A percentile compares a stretch with the other conserved stretches of the same genome.
phyloP scores from a whole-genome alignment of 2,329 filamentous ascomycete species.

The Colletotrichum cereale region DNA sequence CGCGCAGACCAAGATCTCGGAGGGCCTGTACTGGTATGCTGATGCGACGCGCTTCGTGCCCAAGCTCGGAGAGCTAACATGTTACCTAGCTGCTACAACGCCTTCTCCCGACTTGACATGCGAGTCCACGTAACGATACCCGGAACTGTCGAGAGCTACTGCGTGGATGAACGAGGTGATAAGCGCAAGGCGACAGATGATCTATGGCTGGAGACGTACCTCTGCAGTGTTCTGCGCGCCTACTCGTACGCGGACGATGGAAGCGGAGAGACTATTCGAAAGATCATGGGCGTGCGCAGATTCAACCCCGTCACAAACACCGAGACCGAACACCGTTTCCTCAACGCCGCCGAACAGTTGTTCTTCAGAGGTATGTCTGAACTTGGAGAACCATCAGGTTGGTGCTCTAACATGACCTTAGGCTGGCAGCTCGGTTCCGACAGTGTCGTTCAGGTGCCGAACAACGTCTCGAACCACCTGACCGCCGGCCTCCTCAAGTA shows the following conservation, averaged over 20 bases:
- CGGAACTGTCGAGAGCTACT: constrained; percentile 96
- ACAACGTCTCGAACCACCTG: constrained; percentile 94
- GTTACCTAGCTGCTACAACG: constrained; percentile 88
- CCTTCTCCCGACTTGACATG: constrained; percentile 98
- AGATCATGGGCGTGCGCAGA: constrained; percentile 94
- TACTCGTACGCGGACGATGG: constrained; percentile 98
- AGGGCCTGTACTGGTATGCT: constrained; percentile 88
- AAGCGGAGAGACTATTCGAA: constrained; percentile 92
- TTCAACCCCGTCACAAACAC: constrained; percentile 99
- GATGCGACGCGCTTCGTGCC: constrained; percentile 49
- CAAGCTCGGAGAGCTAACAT: constrained; percentile 16
- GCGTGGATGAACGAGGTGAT: constrained; percentile 95
- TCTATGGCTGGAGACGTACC: constrained; percentile 96
- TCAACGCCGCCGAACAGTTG: constrained; percentile 92
- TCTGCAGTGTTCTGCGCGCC: constrained; percentile 92
- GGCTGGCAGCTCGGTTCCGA: constrained; percentile 97
- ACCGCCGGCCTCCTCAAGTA: constrained; percentile 95
- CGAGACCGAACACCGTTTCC: constrained; percentile 96
- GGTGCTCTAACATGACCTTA: constrained; percentile 51
- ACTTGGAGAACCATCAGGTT: too few species aligned
- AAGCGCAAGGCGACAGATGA: constrained; percentile 94
- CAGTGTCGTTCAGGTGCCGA: constrained; percentile 96
- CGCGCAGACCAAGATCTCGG: constrained; percentile 83
- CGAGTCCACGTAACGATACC: constrained; percentile 98
- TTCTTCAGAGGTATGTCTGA: constrained; percentile 84